Evolutionary conservation across 169 alveolate species (phyloP).

Genomic region (Toxoplasma gondii): DNA sequence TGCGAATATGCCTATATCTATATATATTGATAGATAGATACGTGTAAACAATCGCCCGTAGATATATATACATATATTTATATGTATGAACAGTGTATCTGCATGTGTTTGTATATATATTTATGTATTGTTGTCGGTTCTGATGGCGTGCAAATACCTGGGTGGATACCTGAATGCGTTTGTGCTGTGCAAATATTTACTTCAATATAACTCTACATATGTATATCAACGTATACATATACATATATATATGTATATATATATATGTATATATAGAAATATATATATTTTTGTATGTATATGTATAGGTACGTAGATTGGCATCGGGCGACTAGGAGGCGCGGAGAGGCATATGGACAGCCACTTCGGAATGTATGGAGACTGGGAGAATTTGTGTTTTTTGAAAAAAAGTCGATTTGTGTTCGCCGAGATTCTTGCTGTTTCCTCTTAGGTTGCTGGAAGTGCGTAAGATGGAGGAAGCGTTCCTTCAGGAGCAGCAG

Average conservation of each 20-base stretch:
- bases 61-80: background rate
- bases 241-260: background rate
- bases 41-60: background rate
- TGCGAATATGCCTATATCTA: background rate
- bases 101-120: background rate
- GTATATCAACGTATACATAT: background rate
- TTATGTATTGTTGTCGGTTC: background rate
- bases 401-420: background rate
- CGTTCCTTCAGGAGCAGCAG: background rate
- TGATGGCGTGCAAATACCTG: background rate
- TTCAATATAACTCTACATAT: background rate
- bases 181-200: too few relatives aligned
- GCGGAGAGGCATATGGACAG: background rate
- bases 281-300: background rate
- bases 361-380: background rate
- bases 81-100: background rate
- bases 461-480: slow-evolving; percentile 36
- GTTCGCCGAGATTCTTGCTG: background rate
- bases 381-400: too few relatives aligned
- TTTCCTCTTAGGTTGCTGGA: slow-evolving; percentile 47
- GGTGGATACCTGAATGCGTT: background rate
- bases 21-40: too few relatives aligned
- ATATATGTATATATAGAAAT: background rate
- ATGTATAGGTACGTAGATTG: background rate
- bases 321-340: too few relatives aligned